Conservation (phyloP, 495 filamentous ascomycete species). For the Xylaria palmicola region DNA sequence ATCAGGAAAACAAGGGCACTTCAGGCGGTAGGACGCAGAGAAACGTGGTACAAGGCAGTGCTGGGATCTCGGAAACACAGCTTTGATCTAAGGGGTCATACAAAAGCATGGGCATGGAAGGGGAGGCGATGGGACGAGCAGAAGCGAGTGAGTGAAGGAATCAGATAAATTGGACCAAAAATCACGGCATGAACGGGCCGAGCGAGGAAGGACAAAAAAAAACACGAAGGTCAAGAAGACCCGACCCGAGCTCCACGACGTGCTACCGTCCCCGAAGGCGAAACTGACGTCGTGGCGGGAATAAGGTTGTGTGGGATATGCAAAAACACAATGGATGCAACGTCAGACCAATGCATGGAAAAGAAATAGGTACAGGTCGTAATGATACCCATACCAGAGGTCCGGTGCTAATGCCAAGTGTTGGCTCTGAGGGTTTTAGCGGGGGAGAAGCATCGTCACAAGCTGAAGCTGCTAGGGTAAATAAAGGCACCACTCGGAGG, state of each 20-base stretch:
- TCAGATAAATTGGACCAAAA: no score
- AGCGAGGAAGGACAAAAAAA: not conserved
- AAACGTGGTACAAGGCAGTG: no score
- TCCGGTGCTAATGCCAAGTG: slow-evolving; percentile 20
- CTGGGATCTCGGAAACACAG: no score
- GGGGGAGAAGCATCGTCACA: slow-evolving; percentile 9
- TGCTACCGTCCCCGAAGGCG: not conserved
- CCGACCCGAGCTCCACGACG: not conserved
- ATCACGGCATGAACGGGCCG: no score
- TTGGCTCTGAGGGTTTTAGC: slow-evolving; percentile 20
- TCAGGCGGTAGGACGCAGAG: no score
- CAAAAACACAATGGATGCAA: slow-evolving; percentile 10
- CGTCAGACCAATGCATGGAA: slow-evolving; percentile 4
- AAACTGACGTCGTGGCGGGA: not conserved
- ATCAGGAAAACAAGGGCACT: not conserved
- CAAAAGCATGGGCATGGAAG: no score
- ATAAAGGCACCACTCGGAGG: not conserved
- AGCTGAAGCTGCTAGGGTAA: not conserved
- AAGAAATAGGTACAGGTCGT: no score
- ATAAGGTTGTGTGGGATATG: not conserved
- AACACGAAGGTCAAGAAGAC: not conserved
- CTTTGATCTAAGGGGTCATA: no score
- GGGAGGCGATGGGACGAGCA: no score
- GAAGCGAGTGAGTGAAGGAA: no score
- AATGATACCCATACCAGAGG: not conserved